A percentile compares a stretch with the other conserved stretches of the same genome.
These are phyloP conservation scores for Talaromyces sp. DNA, from an alignment of 2,329 filamentous ascomycete genomes.

Conservation along the genomic window DNA sequence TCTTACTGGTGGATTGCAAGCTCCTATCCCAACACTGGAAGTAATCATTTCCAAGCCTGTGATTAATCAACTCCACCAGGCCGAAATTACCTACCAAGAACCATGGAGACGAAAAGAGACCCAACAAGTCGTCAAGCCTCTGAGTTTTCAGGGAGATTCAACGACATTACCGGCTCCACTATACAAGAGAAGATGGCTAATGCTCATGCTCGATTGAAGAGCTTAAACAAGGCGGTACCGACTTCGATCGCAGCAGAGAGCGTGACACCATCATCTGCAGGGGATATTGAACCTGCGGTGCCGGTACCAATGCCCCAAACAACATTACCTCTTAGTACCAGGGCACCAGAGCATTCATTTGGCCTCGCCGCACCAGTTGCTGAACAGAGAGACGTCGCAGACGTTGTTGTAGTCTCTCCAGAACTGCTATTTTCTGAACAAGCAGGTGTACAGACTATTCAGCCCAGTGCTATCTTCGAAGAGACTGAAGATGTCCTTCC, in stretches of 20 bases:
- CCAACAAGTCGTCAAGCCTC: conserved; percentile 21
- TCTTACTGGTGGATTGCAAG: not conserved
- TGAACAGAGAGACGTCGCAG: conserved; percentile 23
- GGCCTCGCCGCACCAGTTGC: conserved; percentile 13
- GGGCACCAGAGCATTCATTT: conserved; percentile 29
- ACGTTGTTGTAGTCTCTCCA: conserved; percentile 28
- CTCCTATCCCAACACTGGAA: not conserved
- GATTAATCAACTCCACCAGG: not conserved
- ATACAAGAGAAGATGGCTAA: conserved; percentile 32
- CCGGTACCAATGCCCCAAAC: conserved; percentile 29
- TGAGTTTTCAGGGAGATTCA: conserved; percentile 27
- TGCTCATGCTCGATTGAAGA: conserved; percentile 29
- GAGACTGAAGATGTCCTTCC: conserved; percentile 26
- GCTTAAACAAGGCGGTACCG: conserved; percentile 21
- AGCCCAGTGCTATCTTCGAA: conserved; percentile 35
- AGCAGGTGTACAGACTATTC: conserved; percentile 33
- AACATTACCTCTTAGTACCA: conserved; percentile 35
- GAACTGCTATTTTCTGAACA: conserved; percentile 26
- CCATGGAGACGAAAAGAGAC: conserved; percentile 25
- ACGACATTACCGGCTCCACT: conserved; percentile 29
- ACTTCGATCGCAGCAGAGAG: conserved; percentile 27
- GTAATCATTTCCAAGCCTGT: not conserved
- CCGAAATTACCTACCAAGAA: not conserved
- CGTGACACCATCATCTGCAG: conserved; percentile 41
- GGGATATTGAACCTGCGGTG: conserved; percentile 37